phyloP scores from a whole-genome alignment of 352 stramenopile species.

The Pythium brachiatum region DNA sequence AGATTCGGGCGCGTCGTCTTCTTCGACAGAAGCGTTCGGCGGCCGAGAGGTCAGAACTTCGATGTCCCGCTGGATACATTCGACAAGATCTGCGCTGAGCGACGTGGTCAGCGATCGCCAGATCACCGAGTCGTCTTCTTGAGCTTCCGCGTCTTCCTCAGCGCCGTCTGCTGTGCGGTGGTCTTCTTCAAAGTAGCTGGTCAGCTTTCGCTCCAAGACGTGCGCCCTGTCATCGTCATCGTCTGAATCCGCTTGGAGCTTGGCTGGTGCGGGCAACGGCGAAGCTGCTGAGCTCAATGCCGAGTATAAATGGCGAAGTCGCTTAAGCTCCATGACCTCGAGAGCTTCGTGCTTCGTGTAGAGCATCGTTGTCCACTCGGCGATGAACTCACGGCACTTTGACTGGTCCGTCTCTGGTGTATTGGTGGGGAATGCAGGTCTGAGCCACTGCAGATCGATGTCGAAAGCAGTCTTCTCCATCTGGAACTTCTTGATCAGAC shows the following conservation, averaged over 20 bases:
- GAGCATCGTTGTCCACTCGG: slow-evolving; percentile 38
- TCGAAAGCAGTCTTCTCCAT: slow-evolving; percentile 53
- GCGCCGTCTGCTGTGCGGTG: slow-evolving; percentile 1
- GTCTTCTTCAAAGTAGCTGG: slow-evolving; percentile 67
- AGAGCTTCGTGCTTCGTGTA: slow-evolving; percentile 60
- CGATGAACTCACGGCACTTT: slow-evolving; percentile 21
- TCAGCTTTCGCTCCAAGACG: slow-evolving; percentile 40
- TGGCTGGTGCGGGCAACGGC: neutral
- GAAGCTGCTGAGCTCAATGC: slow-evolving; percentile 31
- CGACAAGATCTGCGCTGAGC: slow-evolving; percentile 45
- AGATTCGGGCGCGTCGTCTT: slow-evolving; percentile 9
- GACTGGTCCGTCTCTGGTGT: neutral
- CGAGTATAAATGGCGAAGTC: slow-evolving; percentile 54
- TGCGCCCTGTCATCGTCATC: slow-evolving; percentile 18
- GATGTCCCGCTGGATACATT: slow-evolving; percentile 56
- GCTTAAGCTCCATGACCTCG: slow-evolving; percentile 52
- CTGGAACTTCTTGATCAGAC: slow-evolving; percentile 55
- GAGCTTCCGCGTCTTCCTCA: neutral
- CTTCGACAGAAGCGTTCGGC: slow-evolving; percentile 19
- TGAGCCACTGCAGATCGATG: slow-evolving; percentile 39
- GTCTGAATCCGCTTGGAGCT: slow-evolving; percentile 12
- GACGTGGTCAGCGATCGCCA: slow-evolving; percentile 48
- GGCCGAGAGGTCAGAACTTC: slow-evolving; percentile 32
- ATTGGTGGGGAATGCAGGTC: neutral
- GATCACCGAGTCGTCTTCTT: slow-evolving; percentile 29